phyloP scores from a whole-genome alignment of 2,329 filamentous ascomycete genomes.

The Cercospora sp. region DNA sequence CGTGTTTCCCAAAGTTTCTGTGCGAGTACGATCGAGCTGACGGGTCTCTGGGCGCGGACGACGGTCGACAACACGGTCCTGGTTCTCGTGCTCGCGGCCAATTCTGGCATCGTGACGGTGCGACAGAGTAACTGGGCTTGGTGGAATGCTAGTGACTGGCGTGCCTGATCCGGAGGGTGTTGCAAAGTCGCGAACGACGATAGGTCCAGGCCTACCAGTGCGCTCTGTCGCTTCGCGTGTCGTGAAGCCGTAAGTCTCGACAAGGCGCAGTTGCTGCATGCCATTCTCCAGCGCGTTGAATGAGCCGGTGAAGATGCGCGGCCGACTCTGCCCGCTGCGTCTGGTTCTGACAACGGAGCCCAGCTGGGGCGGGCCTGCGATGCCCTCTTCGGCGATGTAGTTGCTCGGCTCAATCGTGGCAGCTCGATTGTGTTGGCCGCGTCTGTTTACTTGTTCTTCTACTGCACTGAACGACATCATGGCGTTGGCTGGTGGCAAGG shows the following conservation, averaged over 20 bases:
- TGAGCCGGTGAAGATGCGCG: conserved; percentile 33
- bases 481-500: background rate
- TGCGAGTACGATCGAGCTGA: background rate
- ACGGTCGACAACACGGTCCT: background rate
- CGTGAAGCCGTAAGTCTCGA: background rate
- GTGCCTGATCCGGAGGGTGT: conserved; percentile 9
- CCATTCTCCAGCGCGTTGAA: conserved; percentile 29
- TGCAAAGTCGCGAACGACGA: conserved; percentile 16
- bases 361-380: conserved; percentile 9
- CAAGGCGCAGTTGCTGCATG: conserved; percentile 10
- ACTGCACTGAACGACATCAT: conserved; percentile 26
- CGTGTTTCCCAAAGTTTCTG: background rate
- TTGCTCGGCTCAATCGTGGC: conserved; percentile 20
- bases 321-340: conserved; percentile 18
- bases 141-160: conserved; percentile 16
- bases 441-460: conserved; percentile 24
- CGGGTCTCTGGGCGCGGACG: background rate
- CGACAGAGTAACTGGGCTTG: conserved; percentile 25
- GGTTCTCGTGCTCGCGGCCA: background rate
- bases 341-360: conserved; percentile 15
- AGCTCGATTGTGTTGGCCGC: conserved; percentile 19
- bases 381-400: conserved; percentile 14
- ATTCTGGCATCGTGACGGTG: conserved; percentile 21
- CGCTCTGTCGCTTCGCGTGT: background rate
- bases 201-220: conserved; percentile 1